These are phyloP conservation scores for Neurospora sp. DNA, from an alignment of 495 filamentous ascomycete species.

Conservation along the genomic window DNA sequence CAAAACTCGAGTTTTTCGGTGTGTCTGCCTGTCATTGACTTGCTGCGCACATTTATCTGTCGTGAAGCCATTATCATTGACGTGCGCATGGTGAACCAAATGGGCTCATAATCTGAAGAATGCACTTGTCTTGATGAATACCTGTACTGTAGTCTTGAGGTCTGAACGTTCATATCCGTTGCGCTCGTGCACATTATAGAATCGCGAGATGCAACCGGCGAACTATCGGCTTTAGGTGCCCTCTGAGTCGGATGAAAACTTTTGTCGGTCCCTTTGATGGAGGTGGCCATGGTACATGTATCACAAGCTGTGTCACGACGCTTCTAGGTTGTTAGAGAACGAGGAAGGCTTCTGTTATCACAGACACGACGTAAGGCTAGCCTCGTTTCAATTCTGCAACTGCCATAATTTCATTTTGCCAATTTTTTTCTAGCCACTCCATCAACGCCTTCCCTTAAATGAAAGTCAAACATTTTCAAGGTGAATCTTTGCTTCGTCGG, in stretches of 20 bases:
- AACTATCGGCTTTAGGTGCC: neutral
- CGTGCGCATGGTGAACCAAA: neutral
- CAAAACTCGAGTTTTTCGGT: neutral
- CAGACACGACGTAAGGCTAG: neutral
- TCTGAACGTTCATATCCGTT: neutral
- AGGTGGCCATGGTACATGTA: neutral
- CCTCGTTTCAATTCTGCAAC: neutral
- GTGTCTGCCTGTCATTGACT: neutral
- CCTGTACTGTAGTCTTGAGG: neutral
- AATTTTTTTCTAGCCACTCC: neutral
- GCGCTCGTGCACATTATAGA: neutral
- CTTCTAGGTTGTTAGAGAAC: neutral
- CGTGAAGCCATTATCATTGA: neutral
- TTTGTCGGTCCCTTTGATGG: neutral
- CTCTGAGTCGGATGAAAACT: neutral
- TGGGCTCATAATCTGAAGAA: neutral
- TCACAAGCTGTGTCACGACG: neutral
- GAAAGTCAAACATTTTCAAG: neutral
- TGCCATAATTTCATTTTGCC: neutral
- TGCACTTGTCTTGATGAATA: neutral
- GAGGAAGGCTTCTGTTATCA: neutral
- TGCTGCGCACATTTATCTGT: neutral
- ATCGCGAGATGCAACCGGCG: neutral
- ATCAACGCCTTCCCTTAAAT: neutral
- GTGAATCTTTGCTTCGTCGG: neutral